Percentiles rank a stretch among this genome's conserved stretches.
phyloP scores from a whole-genome alignment of 2,329 filamentous ascomycete genomes.

The Rhynchosporium graminicola region DNA sequence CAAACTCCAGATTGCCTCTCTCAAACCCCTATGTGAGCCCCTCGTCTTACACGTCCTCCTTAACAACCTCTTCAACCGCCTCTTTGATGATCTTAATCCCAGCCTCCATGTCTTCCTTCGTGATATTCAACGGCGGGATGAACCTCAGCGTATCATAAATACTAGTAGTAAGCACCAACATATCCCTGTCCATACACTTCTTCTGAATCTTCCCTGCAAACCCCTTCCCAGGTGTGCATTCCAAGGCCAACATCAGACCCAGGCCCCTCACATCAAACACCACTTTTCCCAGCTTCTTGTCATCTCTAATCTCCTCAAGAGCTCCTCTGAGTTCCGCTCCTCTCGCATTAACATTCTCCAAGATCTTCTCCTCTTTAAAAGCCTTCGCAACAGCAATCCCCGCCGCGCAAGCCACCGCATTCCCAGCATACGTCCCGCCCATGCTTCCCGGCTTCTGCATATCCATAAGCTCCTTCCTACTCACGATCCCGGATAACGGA shows the following conservation, averaged over 20 bases:
- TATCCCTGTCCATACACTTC: slow-evolving; percentile 38
- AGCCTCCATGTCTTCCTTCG: slow-evolving; percentile 43
- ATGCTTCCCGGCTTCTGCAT: slow-evolving; percentile 23
- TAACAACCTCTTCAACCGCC: slow-evolving; percentile 43
- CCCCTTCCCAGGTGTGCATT: slow-evolving; percentile 41
- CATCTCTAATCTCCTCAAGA: slow-evolving; percentile 16
- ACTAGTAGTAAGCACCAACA: slow-evolving; percentile 44
- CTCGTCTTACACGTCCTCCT: slow-evolving; percentile 24
- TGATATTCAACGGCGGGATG: slow-evolving; percentile 44
- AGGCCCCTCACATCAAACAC: slow-evolving; percentile 44
- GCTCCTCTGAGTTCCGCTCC: slow-evolving; percentile 19
- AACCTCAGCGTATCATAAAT: slow-evolving; percentile 46
- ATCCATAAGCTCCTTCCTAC: slow-evolving; percentile 28
- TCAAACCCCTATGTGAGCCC: neutral
- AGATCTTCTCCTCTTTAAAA: slow-evolving; percentile 25
- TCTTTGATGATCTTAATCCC: slow-evolving; percentile 42
- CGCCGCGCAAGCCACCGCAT: slow-evolving; percentile 26
- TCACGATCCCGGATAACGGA: slow-evolving; percentile 27
- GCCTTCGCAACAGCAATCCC: slow-evolving; percentile 24
- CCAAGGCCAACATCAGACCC: slow-evolving; percentile 44
- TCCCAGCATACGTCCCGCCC: slow-evolving; percentile 26
- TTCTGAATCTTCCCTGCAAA: slow-evolving; percentile 43
- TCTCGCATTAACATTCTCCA: slow-evolving; percentile 25
- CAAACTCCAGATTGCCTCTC: no score
- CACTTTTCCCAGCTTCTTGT: slow-evolving; percentile 30